Evolutionary conservation across 179 eudicot species (phyloP), one percentile per base, ranked within the genome.

Genomic region (Spergularia azorica): DNA sequence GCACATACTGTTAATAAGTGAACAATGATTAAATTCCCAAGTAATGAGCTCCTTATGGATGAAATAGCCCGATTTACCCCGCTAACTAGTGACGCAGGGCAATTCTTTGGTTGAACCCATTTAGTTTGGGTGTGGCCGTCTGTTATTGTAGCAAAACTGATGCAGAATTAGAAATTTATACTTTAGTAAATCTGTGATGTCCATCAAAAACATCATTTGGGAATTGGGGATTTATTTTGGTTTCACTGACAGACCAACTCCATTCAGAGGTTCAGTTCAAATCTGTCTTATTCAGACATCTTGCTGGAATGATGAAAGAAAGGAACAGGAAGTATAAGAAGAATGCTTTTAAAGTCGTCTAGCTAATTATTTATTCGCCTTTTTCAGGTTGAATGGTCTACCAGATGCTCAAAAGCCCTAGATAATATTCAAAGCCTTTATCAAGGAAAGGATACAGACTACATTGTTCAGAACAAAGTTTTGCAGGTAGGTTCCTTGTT

Each of bases 341-440:
- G 52, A 26, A 48, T 56, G 32, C 43, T 38, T 67, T 64, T 58
- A 17, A 26, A 63, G 71, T 21, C 6, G 60, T 32, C 67, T 46
- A 60, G 17, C 71, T 20, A 18, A 17, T 21, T 4, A 20, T 54
- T 39, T 32, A 2, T 60, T 62, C 65, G 55, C 7, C 43, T 71
- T 76, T 77, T 76, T 65, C 91, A 95, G 98, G 85, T 88, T 52
- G 98, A 95, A 82, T 95, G 98, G 98, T 87, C 90, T 74, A 88
- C 84, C 79, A 85, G 75, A 65, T 93, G 93, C 85, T 82, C 82
- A 75, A 87, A 91, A 79, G 95, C 91, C 63, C 76, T 95, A 77
- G 86, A 86, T 76, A 88, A 85, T 80, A 88, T 89, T 68, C 88
- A 91, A 84, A 87, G 77, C 81, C 79, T 87, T 21, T 85, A 92